Evolutionary conservation across 2,329 filamentous ascomycete genomes (phyloP), one percentile per base, ranked within the genome.

Genomic region (Colletotrichum higginsianum): DNA sequence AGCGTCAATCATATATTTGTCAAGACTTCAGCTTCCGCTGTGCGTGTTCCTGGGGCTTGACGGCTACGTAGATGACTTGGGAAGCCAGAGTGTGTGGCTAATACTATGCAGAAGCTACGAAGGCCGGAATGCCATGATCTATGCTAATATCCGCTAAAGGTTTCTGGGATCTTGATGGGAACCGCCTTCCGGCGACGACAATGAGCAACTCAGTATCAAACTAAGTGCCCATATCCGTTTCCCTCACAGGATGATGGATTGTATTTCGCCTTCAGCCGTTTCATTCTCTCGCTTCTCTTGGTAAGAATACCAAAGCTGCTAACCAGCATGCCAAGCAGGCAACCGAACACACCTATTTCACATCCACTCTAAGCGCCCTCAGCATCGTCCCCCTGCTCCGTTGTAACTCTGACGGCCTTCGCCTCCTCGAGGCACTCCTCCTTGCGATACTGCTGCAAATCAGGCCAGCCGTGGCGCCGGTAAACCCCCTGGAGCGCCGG

Each of bases 391-490:
- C 23, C 49, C 38, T 67, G 38, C 46, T 50, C 65, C 0, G 15
- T 49, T 21, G 26, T 47, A 47, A 11, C 15, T 18, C 3, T 58
- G 35, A 52, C 42, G 4, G 30, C 44, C 46, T 55, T 58, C 5
- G 40, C 21, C 46, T 47, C 67, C 46, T 67, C 26, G 2, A 63
- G 52, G 40, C 65, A 72, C 50, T 80, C 78, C 52, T 74, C 66
- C 72, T 77, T 80, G 40, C 74, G 75, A 70, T 80, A 82, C 7
- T 44, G 60, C 46, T 72, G 63, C 40, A 76, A 61, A 50, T 79
- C 66, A 9, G 79, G 80, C 80, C 79, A 82, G 23, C 79, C 77
- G 61, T 82, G 75, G 38, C 76, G 74, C 12, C 76, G 75, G 61
- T 80, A 82, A 30, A 82, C 75, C 11, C 75, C 74, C 66, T 74